Conservation (phyloP, 2,329 filamentous ascomycete genomes). For the Dryadomyces quercus-mongolicae region DNA sequence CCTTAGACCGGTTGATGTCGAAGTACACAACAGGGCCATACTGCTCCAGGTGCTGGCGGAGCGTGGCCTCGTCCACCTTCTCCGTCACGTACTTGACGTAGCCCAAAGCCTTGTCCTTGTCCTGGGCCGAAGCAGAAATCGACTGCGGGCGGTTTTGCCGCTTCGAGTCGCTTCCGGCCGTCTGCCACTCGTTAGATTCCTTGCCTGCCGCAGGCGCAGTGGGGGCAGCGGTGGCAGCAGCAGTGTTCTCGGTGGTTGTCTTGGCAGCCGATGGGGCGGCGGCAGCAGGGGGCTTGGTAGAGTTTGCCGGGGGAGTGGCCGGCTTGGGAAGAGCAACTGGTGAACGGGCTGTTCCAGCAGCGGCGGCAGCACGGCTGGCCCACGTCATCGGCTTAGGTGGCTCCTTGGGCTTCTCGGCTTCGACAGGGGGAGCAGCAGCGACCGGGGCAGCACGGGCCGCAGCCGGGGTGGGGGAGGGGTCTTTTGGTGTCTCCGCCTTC, state of each 20-base stretch:
- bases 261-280: conserved; percentile 25
- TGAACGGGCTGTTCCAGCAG: conserved; percentile 37
- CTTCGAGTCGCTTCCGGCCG: conserved; percentile 72
- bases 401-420: conserved; percentile 33
- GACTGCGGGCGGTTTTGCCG: conserved; percentile 67
- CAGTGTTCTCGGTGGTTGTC: conserved; percentile 3
- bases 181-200: conserved; percentile 72
- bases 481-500: conserved; percentile 55
- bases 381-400: conserved; percentile 56
- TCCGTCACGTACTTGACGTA: conserved; percentile 96
- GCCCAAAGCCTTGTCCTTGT: conserved; percentile 67
- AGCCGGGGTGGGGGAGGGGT: conserved; percentile 43
- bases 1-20: conserved; percentile 74
- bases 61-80: conserved; percentile 63
- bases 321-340: conserved; percentile 47
- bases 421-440: conserved; percentile 27
- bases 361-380: conserved; percentile 57
- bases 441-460: conserved; percentile 27
- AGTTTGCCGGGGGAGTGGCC: conserved; percentile 31
- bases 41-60: conserved; percentile 58
- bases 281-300: conserved; percentile 42
- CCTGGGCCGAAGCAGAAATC: conserved; percentile 42
- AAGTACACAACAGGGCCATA: conserved; percentile 63
- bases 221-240: conserved; percentile 16
- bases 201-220: conserved; percentile 23